Conservation (phyloP, 2,329 filamentous ascomycete species). For the Neofusicoccum sp. region DNA sequence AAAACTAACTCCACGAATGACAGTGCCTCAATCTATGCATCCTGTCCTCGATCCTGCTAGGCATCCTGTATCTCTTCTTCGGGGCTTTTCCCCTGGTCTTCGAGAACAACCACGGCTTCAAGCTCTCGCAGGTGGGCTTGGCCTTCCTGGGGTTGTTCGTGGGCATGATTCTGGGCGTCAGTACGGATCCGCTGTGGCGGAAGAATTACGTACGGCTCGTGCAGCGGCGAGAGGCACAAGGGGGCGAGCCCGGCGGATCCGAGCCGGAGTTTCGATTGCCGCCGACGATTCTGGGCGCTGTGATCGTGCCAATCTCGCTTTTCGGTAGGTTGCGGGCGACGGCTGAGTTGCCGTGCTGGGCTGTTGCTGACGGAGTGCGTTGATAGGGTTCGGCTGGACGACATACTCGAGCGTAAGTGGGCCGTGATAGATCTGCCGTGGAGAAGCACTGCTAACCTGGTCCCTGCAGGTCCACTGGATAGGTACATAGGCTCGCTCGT, state of each 20-base stretch:
- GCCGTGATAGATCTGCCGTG: conserved; percentile 56
- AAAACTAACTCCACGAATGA: conserved; percentile 24
- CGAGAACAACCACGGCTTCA: conserved; percentile 69
- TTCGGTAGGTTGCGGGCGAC: conserved; percentile 58
- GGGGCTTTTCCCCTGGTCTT: conserved; percentile 85
- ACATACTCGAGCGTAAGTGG: conserved; percentile 70
- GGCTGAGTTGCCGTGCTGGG: conserved; percentile 3
- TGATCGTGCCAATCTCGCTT: conserved; percentile 75
- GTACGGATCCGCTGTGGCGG: conserved; percentile 65
- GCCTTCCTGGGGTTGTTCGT: conserved; percentile 70
- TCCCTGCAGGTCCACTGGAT: conserved; percentile 49
- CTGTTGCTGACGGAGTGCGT: conserved; percentile 27
- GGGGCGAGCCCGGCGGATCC: conserved; percentile 55
- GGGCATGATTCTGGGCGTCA: conserved; percentile 65
- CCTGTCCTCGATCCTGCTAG: conserved; percentile 80
- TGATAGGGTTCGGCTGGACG: conserved; percentile 73
- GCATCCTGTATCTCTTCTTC: conserved; percentile 87
- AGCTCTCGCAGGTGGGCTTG: conserved; percentile 75
- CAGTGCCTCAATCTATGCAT: conserved; percentile 72
- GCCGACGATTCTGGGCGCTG: conserved; percentile 62
- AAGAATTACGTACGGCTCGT: conserved; percentile 59
- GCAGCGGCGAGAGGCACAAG: conserved; percentile 51
- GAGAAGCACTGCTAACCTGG: conserved; percentile 29
- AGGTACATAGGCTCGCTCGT: conserved; percentile 37
- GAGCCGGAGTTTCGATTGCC: conserved; percentile 88